phyloP scores from a whole-genome alignment of 2,329 filamentous ascomycete genomes.

The Fusarium domesticum region DNA sequence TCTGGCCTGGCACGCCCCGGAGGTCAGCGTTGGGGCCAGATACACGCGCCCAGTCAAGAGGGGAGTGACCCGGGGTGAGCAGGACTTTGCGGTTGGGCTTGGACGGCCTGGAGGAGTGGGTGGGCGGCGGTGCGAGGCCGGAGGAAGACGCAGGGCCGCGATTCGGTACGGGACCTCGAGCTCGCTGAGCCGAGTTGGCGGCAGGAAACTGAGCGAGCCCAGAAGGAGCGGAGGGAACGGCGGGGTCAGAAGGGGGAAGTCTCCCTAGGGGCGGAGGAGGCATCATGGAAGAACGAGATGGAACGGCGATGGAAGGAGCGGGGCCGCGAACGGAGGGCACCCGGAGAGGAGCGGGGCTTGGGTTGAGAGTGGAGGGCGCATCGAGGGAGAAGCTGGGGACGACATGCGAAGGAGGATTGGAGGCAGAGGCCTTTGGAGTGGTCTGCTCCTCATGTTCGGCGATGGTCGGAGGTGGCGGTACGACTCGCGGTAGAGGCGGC shows the following conservation, averaged over 20 bases:
- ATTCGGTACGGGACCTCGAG: conserved; percentile 42
- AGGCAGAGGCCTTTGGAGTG: conserved; percentile 49
- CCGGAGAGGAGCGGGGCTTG: conserved; percentile 16
- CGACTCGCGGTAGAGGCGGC: conserved; percentile 36
- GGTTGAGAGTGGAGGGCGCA: conserved; percentile 21
- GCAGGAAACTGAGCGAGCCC: conserved; percentile 48
- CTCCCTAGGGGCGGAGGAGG: conserved; percentile 26
- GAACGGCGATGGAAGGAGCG: conserved; percentile 9
- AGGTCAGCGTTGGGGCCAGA: conserved; percentile 63
- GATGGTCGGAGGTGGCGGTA: conserved; percentile 24
- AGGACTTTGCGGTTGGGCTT: conserved; percentile 69
- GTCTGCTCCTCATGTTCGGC: conserved; percentile 40
- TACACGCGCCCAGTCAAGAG: conserved; percentile 91
- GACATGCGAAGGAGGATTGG: conserved; percentile 21
- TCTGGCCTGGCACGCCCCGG: conserved; percentile 54
- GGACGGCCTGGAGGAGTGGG: conserved; percentile 48
- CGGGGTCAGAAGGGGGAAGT: conserved; percentile 21
- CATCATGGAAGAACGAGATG: conserved; percentile 29
- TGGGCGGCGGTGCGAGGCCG: conserved; percentile 55
- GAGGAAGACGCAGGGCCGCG: conserved; percentile 34
- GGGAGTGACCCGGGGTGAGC: conserved; percentile 86
- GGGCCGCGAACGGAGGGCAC: conserved; percentile 16
- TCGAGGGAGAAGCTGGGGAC: conserved; percentile 50
- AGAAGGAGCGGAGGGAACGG: conserved; percentile 23
- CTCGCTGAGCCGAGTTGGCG: conserved; percentile 50